Conservation (phyloP, 2,329 filamentous ascomycete species). For the Aspergillus udagawae region DNA sequence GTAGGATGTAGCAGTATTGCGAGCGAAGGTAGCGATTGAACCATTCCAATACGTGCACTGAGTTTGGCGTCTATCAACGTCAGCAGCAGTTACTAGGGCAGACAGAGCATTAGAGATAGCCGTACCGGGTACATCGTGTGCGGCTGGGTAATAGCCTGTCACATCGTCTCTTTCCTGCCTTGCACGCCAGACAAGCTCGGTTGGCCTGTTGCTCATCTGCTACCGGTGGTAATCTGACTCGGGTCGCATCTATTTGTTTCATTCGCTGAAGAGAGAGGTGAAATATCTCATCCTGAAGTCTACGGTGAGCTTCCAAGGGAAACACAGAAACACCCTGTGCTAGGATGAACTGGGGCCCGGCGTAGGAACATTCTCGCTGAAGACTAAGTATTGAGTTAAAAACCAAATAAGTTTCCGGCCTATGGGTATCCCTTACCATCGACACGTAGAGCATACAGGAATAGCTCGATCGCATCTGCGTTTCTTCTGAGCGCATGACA, state of each 20-base stretch:
- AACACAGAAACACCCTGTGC: too few species aligned
- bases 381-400: background rate
- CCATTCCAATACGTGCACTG: background rate
- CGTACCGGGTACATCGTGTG: background rate
- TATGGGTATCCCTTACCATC: background rate
- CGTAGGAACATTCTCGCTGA: background rate
- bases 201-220: background rate
- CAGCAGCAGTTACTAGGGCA: too few species aligned
- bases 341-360: background rate
- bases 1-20: too few species aligned
- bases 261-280: too few species aligned
- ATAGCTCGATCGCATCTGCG: slow-evolving; percentile 4
- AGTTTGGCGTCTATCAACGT: background rate
- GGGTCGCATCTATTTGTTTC: too few species aligned
- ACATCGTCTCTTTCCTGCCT: background rate
- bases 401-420: too few species aligned
- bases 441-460: slow-evolving; percentile 4
- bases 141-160: background rate
- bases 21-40: too few species aligned
- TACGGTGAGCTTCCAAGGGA: too few species aligned
- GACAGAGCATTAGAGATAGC: too few species aligned
- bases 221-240: too few species aligned
- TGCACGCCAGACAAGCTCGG: background rate
- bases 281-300: too few species aligned
- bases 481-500: slow-evolving; percentile 7